These are phyloP conservation scores for Rhinocladiella similis DNA, from an alignment of 2,329 filamentous ascomycete genomes.

Conservation along the genomic window DNA sequence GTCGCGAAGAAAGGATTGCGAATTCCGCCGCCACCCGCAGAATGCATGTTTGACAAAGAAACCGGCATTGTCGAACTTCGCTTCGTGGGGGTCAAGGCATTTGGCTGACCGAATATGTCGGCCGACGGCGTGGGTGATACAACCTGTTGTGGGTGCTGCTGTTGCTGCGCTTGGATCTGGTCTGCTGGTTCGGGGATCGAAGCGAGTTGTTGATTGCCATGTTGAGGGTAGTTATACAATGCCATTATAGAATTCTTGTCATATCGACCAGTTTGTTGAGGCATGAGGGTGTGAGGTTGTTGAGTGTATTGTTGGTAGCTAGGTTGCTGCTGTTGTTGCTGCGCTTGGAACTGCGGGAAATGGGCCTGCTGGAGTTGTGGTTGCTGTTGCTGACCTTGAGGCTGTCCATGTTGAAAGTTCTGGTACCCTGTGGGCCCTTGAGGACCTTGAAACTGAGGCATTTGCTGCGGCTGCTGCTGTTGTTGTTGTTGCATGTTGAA, in stretches of 20 bases:
- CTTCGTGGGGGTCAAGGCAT: constrained; percentile 31
- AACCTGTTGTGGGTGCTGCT: constrained; percentile 19
- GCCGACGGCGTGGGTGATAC: constrained; percentile 26
- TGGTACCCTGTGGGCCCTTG: constrained; percentile 11
- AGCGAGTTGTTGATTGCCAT: constrained; percentile 31
- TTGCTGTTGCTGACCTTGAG: not conserved
- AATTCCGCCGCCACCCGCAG: constrained; percentile 30
- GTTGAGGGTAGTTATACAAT: constrained; percentile 45
- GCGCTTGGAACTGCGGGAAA: constrained; percentile 6
- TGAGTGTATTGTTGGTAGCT: constrained; percentile 21
- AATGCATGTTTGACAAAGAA: constrained; percentile 27
- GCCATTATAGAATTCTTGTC: constrained; percentile 50
- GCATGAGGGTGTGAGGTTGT: constrained; percentile 30
- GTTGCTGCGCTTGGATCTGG: not conserved
- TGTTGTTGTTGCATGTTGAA: constrained; percentile 14
- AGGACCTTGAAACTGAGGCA: not conserved
- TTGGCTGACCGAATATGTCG: constrained; percentile 21
- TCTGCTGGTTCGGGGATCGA: constrained; percentile 32
- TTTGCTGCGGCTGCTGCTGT: constrained; percentile 24
- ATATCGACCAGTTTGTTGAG: constrained; percentile 44
- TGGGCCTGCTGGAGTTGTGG: not conserved
- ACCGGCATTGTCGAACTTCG: constrained; percentile 36
- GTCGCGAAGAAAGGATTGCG: constrained; percentile 37
- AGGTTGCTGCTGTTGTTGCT: constrained; percentile 17
- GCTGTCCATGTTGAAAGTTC: constrained; percentile 23